Conservation (phyloP, 306 rosid species). For the Castanea crenata region DNA sequence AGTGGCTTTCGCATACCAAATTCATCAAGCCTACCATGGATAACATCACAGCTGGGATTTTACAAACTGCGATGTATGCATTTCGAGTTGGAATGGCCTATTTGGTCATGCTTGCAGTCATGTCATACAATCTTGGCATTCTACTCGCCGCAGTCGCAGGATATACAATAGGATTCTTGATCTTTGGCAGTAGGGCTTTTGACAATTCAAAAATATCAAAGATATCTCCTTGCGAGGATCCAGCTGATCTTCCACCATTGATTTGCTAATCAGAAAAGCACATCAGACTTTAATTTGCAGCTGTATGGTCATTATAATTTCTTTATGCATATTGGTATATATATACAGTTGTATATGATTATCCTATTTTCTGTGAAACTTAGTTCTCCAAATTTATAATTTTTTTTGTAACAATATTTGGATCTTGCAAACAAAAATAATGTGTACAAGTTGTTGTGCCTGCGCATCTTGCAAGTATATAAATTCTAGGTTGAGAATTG, state of each 20-base stretch:
- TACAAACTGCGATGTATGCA: conserved; percentile 13
- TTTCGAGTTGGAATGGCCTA: conserved; percentile 20
- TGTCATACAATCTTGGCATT: conserved; percentile 12
- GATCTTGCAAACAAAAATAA: neutral
- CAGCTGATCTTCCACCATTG: conserved; percentile 15
- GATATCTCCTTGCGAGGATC: neutral
- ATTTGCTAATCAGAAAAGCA: conserved; percentile 5
- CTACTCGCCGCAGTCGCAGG: conserved; percentile 17
- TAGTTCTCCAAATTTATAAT: neutral
- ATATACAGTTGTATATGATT: no score
- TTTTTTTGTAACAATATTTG: neutral
- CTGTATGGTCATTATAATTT: neutral
- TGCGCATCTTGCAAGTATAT: no score
- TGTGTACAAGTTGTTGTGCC: neutral
- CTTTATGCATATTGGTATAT: neutral
- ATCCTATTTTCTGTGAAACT: neutral
- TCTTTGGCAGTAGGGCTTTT: conserved; percentile 6
- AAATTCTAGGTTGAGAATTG: no score
- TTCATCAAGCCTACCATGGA: neutral
- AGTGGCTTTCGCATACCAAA: conserved; percentile 24
- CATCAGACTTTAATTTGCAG: neutral
- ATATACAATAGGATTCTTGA: conserved; percentile 21
- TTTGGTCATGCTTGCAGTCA: conserved; percentile 31
- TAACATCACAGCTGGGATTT: conserved; percentile 6
- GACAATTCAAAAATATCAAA: neutral